These are phyloP conservation scores for Pholiota microspora DNA, from an alignment of 768 basidiomycete genomes.

Conservation along the genomic window DNA sequence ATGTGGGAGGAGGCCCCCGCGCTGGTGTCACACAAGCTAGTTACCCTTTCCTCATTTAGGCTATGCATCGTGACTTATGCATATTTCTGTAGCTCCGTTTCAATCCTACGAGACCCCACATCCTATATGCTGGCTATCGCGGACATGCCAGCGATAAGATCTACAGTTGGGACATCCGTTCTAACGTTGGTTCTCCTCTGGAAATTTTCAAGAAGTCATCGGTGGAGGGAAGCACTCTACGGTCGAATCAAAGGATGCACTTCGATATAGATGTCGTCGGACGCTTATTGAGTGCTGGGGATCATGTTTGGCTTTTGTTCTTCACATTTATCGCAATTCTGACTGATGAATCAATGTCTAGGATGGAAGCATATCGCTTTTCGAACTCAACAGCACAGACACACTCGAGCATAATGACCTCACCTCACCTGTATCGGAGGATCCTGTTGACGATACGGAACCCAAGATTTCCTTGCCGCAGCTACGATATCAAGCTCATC, in stretches of 20 bases:
- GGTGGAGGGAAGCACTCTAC: neutral
- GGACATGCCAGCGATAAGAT: conserved; percentile 49
- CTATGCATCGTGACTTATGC: neutral
- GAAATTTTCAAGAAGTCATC: conserved; percentile 29
- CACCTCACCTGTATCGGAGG: neutral
- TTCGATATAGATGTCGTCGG: conserved; percentile 79
- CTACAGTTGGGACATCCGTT: conserved; percentile 79
- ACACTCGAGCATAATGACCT: neutral
- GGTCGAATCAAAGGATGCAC: conserved; percentile 73
- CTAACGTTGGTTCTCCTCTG: conserved; percentile 44
- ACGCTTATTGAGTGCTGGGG: conserved; percentile 60
- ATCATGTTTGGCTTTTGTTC: conserved; percentile 50
- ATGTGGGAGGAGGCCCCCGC: conserved; percentile 54
- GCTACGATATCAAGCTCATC: conserved; percentile 52
- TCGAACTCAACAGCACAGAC: conserved; percentile 39
- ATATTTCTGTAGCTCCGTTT: conserved; percentile 46
- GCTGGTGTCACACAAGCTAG: conserved; percentile 57
- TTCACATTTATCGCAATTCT: neutral
- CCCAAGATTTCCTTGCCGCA: conserved; percentile 13
- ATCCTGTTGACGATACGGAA: neutral
- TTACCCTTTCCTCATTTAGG: neutral
- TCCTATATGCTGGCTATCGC: conserved; percentile 80
- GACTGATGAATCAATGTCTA: conserved; percentile 24
- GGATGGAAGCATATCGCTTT: conserved; percentile 60
- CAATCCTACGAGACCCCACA: conserved; percentile 66